Evolutionary conservation across 2,329 filamentous ascomycete genomes (phyloP).

Genomic region (Emmonsiellopsis sp.): DNA sequence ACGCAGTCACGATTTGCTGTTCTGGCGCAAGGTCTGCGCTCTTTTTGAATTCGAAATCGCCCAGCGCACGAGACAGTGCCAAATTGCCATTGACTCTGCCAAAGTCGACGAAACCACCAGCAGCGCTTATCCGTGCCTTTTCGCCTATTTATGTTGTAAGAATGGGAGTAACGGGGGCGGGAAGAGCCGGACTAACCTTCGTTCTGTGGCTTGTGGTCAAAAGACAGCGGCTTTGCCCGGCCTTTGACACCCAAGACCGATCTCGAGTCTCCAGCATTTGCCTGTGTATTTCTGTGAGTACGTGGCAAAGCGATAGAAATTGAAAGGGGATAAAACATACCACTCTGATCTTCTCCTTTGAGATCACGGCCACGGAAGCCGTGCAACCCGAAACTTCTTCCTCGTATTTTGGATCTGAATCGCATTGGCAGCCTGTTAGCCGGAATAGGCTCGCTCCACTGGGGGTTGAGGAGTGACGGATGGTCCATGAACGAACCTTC

Average conservation of each 20-base stretch:
- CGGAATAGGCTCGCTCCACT: neutral
- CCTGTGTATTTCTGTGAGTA: constrained; percentile 45
- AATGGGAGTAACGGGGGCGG: neutral
- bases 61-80: constrained; percentile 90
- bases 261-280: constrained; percentile 93
- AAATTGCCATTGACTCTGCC: constrained; percentile 97
- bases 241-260: constrained; percentile 94
- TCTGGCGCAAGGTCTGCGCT: constrained; percentile 94
- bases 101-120: constrained; percentile 96
- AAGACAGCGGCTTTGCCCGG: constrained; percentile 93
- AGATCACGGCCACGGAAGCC: constrained; percentile 81
- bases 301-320: constrained; percentile 4
- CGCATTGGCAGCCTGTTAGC: constrained; percentile 13
- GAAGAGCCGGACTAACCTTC: constrained; percentile 58
- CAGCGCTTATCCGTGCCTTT: constrained; percentile 90
- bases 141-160: constrained; percentile 53
- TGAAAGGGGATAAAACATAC: constrained; percentile 50
- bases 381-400: constrained; percentile 98
- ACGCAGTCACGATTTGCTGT: constrained; percentile 96
- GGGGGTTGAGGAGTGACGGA: neutral
- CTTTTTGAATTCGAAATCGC: constrained; percentile 99
- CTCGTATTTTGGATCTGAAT: constrained; percentile 83
- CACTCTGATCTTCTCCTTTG: constrained; percentile 84
- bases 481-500: constrained; percentile 56
- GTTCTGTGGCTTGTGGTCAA: constrained; percentile 98